A percentile compares a stretch with the other conserved stretches of the same genome.
Conservation (phyloP, 2,329 filamentous ascomycete species). For the Geoglossum cookeanum region DNA sequence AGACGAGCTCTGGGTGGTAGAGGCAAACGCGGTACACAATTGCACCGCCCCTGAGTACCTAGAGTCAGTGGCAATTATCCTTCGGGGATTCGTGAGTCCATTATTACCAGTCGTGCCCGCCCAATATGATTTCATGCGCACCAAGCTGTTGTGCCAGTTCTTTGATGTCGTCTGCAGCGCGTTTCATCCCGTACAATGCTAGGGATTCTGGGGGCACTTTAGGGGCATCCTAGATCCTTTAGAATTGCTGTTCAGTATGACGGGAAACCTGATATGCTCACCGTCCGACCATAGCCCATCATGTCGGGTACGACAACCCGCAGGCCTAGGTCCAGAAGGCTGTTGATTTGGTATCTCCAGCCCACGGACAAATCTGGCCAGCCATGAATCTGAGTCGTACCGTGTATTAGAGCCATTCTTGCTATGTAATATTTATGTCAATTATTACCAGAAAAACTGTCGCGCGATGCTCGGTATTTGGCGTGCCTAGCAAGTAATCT, state of each 20-base stretch:
- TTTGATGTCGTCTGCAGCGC: conserved; percentile 54
- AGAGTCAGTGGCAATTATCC: neutral
- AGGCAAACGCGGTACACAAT: conserved; percentile 57
- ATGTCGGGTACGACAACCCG: conserved; percentile 71
- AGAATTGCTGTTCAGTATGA: neutral
- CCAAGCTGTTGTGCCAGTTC: conserved; percentile 43
- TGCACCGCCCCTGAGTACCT: conserved; percentile 42
- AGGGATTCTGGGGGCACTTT: conserved; percentile 23
- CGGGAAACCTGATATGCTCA: conserved; percentile 14
- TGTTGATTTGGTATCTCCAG: conserved; percentile 79
- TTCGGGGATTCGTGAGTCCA: neutral
- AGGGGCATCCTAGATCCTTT: conserved; percentile 33
- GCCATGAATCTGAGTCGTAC: conserved; percentile 41
- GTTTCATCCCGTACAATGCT: conserved; percentile 50
- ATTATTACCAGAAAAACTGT: conserved; percentile 27
- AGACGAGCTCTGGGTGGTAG: conserved; percentile 54
- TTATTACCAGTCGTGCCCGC: conserved; percentile 66
- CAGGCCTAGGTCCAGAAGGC: conserved; percentile 50
- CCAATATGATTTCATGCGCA: conserved; percentile 48
- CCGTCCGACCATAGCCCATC: conserved; percentile 69
- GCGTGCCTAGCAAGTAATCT: conserved; percentile 37
- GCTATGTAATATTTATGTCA: conserved; percentile 22
- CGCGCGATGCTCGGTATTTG: conserved; percentile 24
- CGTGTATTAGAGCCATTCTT: conserved; percentile 1
- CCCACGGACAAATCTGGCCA: conserved; percentile 69